Conservation (phyloP, 2,329 filamentous ascomycete species). For the Coccinonectria pachysandricola region DNA sequence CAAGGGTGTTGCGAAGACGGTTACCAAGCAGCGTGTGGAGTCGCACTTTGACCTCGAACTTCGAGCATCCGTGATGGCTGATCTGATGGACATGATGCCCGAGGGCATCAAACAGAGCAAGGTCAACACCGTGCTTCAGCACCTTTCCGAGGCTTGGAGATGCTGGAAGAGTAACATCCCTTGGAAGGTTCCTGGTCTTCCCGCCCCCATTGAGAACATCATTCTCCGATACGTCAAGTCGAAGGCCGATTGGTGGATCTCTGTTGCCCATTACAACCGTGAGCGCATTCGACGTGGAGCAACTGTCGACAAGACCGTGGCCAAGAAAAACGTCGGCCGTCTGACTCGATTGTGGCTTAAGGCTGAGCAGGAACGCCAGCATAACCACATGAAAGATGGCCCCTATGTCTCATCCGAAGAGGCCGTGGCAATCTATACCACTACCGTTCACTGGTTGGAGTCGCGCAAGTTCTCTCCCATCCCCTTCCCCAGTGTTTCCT, state of each 20-base stretch:
- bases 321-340: slow-evolving; percentile 96
- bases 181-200: slow-evolving; percentile 95
- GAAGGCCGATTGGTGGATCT: slow-evolving; percentile 99
- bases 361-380: slow-evolving; percentile 93
- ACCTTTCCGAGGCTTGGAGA: slow-evolving; percentile 95
- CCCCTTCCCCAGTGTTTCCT: slow-evolving; percentile 95
- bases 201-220: slow-evolving; percentile 96
- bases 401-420: slow-evolving; percentile 98
- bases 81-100: slow-evolving; percentile 99
- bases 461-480: slow-evolving; percentile 98
- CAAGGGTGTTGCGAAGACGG: slow-evolving; percentile 97
- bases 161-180: slow-evolving; percentile 99
- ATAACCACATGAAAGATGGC: slow-evolving; percentile 99
- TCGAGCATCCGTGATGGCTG: slow-evolving; percentile 95
- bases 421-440: slow-evolving; percentile 96
- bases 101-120: slow-evolving; percentile 99
- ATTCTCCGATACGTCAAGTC: slow-evolving; percentile 98
- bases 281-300: slow-evolving; percentile 93
- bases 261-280: slow-evolving; percentile 95
- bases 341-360: slow-evolving; percentile 95
- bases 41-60: slow-evolving; percentile 97
- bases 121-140: slow-evolving; percentile 93
- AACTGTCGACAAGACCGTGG: slow-evolving; percentile 97
- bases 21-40: slow-evolving; percentile 97
- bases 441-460: slow-evolving; percentile 96